Evolutionary conservation across 352 stramenopile species (phyloP).

Genomic region (Blastocystis sp.): DNA sequence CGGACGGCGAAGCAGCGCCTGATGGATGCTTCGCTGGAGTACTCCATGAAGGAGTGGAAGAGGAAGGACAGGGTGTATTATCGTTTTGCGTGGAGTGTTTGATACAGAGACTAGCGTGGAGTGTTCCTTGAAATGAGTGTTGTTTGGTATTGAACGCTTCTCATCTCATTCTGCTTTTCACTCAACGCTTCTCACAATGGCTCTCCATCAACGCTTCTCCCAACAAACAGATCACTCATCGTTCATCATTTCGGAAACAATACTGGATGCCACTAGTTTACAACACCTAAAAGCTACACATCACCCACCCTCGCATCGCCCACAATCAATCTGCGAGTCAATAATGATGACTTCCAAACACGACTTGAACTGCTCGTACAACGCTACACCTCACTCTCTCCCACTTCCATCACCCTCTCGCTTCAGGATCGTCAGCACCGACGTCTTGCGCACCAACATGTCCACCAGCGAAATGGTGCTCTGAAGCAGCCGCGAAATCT

Average conservation of each 20-base stretch:
- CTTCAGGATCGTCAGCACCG: conserved; percentile 41
- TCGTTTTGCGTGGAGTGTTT: neutral
- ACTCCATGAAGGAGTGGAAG: neutral
- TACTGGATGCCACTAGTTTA: conserved; percentile 52
- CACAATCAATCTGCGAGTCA: conserved; percentile 31
- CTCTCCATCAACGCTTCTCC: no score
- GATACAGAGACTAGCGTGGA: no score
- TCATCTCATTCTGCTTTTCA: no score
- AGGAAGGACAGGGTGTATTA: neutral
- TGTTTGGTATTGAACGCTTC: no score
- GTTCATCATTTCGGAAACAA: conserved; percentile 53
- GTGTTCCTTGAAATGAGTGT: no score
- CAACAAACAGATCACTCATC: conserved; percentile 60
- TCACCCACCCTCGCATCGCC: neutral
- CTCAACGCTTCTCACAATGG: no score
- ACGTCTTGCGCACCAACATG: conserved; percentile 46
- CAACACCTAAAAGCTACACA: conserved; percentile 11
- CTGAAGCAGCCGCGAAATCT: conserved; percentile 6
- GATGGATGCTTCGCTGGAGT: neutral
- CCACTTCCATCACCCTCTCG: conserved; percentile 44
- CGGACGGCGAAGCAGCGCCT: neutral
- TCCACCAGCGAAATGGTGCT: conserved; percentile 38
- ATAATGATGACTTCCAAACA: conserved; percentile 62
- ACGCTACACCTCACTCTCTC: neutral
- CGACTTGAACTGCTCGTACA: conserved; percentile 51